A percentile compares a stretch with the other conserved stretches of the same genome.
Conservation (phyloP, 495 filamentous ascomycete genomes). For the Oidiodendron maius region DNA sequence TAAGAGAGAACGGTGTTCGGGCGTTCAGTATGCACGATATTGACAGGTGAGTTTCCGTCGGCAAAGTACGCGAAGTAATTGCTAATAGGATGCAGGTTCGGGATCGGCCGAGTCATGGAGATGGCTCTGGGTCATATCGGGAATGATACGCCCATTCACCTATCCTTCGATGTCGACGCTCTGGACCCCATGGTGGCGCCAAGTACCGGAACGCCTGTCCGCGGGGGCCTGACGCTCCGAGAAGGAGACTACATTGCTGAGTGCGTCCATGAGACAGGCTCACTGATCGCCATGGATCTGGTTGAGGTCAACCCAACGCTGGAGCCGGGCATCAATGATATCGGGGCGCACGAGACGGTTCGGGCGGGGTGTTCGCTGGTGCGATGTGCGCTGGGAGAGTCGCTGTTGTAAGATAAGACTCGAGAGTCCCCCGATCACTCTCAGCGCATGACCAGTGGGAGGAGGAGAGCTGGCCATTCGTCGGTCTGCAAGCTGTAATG, state of each 20-base stretch:
- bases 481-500: no score
- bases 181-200: slow-evolving; percentile 95
- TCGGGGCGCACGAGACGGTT: slow-evolving; percentile 82
- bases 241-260: slow-evolving; percentile 99
- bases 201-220: slow-evolving; percentile 89
- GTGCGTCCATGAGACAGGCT: slow-evolving; percentile 89
- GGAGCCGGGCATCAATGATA: slow-evolving; percentile 46
- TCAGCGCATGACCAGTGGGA: no score
- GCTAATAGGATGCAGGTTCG: slow-evolving; percentile 43
- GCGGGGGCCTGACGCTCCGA: slow-evolving; percentile 89
- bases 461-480: no score
- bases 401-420: slow-evolving; percentile 75
- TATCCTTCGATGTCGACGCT: slow-evolving; percentile 96
- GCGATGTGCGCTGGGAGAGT: slow-evolving; percentile 87
- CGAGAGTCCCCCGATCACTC: no score
- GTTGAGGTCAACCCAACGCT: slow-evolving; percentile 93
- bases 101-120: slow-evolving; percentile 94
- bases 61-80: neutral
- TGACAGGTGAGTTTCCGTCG: slow-evolving; percentile 54
- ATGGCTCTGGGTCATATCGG: slow-evolving; percentile 95
- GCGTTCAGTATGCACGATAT: slow-evolving; percentile 99
- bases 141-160: slow-evolving; percentile 87
- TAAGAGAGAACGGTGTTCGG: slow-evolving; percentile 83
- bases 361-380: slow-evolving; percentile 86
- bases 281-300: slow-evolving; percentile 84